Evolutionary conservation across 768 basidiomycete species (phyloP).

Genomic region (Mycena alexandri): DNA sequence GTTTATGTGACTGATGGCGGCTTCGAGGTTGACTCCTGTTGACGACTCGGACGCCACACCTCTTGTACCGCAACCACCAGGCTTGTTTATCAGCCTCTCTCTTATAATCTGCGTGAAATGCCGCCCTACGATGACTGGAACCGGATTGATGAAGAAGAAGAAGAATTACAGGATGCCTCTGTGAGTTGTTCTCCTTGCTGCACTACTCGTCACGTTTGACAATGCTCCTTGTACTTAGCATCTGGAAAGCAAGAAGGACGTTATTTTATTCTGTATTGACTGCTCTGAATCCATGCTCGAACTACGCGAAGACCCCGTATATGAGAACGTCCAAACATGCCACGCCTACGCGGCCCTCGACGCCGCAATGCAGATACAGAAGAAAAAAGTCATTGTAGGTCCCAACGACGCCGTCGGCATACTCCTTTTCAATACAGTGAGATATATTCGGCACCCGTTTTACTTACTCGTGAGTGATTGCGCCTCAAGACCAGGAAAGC

Average conservation of each 20-base stretch:
- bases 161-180: constrained; percentile 80
- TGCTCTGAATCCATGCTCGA: constrained; percentile 91
- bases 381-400: constrained; percentile 89
- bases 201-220: neutral
- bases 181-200: constrained; percentile 57
- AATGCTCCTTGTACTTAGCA: constrained; percentile 54
- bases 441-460: constrained; percentile 40
- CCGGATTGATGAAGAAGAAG: constrained; percentile 82
- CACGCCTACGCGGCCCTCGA: constrained; percentile 86
- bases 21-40: constrained; percentile 27
- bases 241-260: constrained; percentile 83
- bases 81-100: too few species aligned
- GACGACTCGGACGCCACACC: constrained; percentile 16
- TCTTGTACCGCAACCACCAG: constrained; percentile 7
- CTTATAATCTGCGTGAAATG: constrained; percentile 47
- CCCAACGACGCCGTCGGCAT: constrained; percentile 94
- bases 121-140: constrained; percentile 86
- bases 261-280: constrained; percentile 96
- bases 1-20: constrained; percentile 22
- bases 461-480: constrained; percentile 8
- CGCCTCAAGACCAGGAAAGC: constrained; percentile 56
- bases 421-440: constrained; percentile 92
- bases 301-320: constrained; percentile 71
- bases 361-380: constrained; percentile 88
- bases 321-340: constrained; percentile 77